Evolutionary conservation across 495 filamentous ascomycete genomes (phyloP).

Genomic region (Penicillium coprophilum): DNA sequence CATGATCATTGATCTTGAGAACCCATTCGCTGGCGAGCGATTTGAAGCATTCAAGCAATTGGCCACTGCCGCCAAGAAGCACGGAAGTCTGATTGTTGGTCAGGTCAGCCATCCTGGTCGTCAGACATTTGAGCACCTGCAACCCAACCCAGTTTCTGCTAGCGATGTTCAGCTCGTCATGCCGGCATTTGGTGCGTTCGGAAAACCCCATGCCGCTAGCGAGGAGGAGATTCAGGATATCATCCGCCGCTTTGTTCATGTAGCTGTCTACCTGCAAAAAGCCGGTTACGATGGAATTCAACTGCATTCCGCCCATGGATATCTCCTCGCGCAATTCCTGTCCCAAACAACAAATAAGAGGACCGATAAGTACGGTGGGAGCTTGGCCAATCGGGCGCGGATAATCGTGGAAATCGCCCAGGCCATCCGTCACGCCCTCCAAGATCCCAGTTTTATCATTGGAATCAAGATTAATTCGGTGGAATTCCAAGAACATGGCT

Average conservation of each 20-base stretch:
- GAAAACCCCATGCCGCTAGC: slow-evolving; percentile 49
- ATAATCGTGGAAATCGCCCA: slow-evolving; percentile 48
- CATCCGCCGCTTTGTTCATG: slow-evolving; percentile 53
- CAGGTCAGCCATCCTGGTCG: slow-evolving; percentile 66
- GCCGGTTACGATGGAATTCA: slow-evolving; percentile 61
- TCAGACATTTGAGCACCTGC: slow-evolving; percentile 48
- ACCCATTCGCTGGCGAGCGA: slow-evolving; percentile 49
- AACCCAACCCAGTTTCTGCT: slow-evolving; percentile 58
- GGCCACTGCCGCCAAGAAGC: slow-evolving; percentile 47
- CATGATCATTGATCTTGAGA: slow-evolving; percentile 51
- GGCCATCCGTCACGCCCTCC: slow-evolving; percentile 32
- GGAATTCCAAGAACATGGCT: slow-evolving; percentile 63
- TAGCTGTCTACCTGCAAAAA: slow-evolving; percentile 55
- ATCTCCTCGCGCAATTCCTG: slow-evolving; percentile 65
- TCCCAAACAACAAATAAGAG: slow-evolving; percentile 54
- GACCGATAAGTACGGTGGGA: slow-evolving; percentile 61
- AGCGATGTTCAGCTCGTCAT: slow-evolving; percentile 57
- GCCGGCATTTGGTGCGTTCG: slow-evolving; percentile 44
- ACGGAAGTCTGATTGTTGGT: slow-evolving; percentile 55
- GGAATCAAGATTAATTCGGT: slow-evolving; percentile 68
- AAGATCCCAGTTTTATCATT: slow-evolving; percentile 49
- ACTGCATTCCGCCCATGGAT: slow-evolving; percentile 59
- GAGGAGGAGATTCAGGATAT: slow-evolving; percentile 50
- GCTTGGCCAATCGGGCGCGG: slow-evolving; percentile 50
- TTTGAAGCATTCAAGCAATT: slow-evolving; percentile 59